phyloP scores from a whole-genome alignment of 208 protist species.

The Giardia muris region DNA sequence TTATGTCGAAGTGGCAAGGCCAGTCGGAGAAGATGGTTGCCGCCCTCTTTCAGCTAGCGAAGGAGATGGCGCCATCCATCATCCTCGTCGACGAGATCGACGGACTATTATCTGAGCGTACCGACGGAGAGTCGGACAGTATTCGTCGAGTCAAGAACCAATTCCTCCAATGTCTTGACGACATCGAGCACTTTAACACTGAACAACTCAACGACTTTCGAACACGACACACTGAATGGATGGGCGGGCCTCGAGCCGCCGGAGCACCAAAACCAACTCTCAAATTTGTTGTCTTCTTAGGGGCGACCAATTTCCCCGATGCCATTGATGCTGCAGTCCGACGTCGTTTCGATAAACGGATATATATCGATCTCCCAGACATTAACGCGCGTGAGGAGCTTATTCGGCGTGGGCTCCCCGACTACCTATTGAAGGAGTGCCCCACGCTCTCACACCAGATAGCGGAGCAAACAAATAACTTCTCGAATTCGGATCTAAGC shows the following conservation, averaged over 20 bases:
- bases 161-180: constrained; percentile 44
- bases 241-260: background rate
- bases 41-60: constrained; percentile 95
- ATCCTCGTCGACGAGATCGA: constrained; percentile 48
- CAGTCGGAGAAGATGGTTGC: constrained; percentile 95
- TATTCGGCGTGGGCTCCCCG: background rate
- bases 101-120: constrained; percentile 33
- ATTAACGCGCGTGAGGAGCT: background rate
- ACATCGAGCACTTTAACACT: constrained; percentile 1
- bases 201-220: background rate
- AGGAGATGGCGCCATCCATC: constrained; percentile 71
- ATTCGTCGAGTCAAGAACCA: constrained; percentile 40
- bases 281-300: constrained; percentile 29
- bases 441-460: background rate
- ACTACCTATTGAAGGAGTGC: background rate
- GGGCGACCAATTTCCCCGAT: constrained; percentile 36
- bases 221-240: background rate
- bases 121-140: constrained; percentile 34
- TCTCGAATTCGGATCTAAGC: constrained; percentile 70
- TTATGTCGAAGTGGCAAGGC: constrained; percentile 47
- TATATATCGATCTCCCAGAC: constrained; percentile 30
- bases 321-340: constrained; percentile 30
- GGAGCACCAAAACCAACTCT: background rate
- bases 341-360: constrained; percentile 32
- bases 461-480: constrained; percentile 38